Base-by-base conservation (phyloP, 1,284 basidiomycete genomes). In the Thecaphora thlaspeos region DNA sequence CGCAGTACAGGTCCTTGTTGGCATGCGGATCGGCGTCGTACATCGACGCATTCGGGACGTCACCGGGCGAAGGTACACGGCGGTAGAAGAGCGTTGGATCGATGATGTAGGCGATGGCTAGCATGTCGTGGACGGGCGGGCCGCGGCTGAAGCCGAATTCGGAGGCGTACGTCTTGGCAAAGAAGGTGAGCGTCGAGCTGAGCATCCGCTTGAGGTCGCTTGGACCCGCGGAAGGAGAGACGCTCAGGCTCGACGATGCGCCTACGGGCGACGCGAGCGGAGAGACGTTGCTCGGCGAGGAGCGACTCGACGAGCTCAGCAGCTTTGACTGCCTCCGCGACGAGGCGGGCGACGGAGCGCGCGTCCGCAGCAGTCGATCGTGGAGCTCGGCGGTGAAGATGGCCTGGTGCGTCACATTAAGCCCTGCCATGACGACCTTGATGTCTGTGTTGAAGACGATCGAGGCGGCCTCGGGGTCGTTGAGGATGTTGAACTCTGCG, bases 321-420 rank as follows among this genome's bases (percentile, higher is more conserved):
- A n/a, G 52, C 24, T 41, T 43, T 5, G 57, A 64, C 22, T 55
- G 57, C 30, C 55, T 43, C 2, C 58, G 53, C n/a, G 62, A 68
- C 9, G 56, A 52, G 21, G 53, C 51, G 17, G 62, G 53, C 24
- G 41, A 54, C 18, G 43, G 30, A 26, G 38, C 41, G 22, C 45
- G 41, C 1, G 58, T 52, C 5, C 26, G 26, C 23, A 68, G 38
- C 11, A 65, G 61, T 10, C 51, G 49, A 24, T 65, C 56, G 51
- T 67, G 67, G 2, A 63, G 56, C n/a, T 55, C 56, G 30, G 60
- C 58, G 3, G 57, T 61, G 41, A 70, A 70, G 44, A 66, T 66
- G 38, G 63, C 66, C 40, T 70, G 68, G 41, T 75, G 72, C 3
- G 72, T 73, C 4, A 75, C 66, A 38, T 75, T 73, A 41, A 75